Evolutionary conservation across 768 basidiomycete genomes (phyloP).

Genomic region (Leccinum subtestaceum): DNA sequence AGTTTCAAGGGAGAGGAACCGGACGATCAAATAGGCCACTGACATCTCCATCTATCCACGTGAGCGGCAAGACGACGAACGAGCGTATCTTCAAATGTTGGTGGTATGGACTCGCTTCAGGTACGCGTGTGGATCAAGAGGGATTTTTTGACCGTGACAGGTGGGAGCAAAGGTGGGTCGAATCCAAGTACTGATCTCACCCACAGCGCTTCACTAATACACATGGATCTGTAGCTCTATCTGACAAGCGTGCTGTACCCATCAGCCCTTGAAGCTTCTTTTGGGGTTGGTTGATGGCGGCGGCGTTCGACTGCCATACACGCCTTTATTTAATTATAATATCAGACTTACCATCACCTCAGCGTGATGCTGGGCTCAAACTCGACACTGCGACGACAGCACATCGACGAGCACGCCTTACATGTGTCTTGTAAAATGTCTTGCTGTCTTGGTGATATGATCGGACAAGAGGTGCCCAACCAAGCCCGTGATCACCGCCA

Average conservation of each 20-base stretch:
- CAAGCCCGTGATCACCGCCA: background rate
- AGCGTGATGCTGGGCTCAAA: no score
- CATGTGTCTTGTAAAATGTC: background rate
- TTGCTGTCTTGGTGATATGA: background rate
- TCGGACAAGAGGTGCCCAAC: background rate
- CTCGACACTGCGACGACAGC: background rate
- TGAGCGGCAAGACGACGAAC: background rate
- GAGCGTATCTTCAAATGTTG: background rate
- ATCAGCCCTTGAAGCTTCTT: conserved; percentile 10
- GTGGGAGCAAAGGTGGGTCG: background rate
- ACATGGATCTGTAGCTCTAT: background rate
- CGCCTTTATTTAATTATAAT: background rate
- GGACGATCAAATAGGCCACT: background rate
- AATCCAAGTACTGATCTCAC: background rate
- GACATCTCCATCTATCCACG: background rate
- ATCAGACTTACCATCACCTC: conserved; percentile 3
- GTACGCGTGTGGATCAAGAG: conserved; percentile 2
- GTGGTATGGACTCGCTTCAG: conserved; percentile 6
- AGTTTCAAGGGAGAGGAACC: background rate
- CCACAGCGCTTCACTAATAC: background rate
- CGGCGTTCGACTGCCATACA: background rate
- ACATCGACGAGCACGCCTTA: background rate
- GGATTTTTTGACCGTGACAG: background rate
- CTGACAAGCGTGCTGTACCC: background rate
- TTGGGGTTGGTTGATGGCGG: conserved; percentile 11